Base-by-base conservation (phyloP, 2,329 filamentous ascomycete species). In the Diaporthe citriasiana region DNA sequence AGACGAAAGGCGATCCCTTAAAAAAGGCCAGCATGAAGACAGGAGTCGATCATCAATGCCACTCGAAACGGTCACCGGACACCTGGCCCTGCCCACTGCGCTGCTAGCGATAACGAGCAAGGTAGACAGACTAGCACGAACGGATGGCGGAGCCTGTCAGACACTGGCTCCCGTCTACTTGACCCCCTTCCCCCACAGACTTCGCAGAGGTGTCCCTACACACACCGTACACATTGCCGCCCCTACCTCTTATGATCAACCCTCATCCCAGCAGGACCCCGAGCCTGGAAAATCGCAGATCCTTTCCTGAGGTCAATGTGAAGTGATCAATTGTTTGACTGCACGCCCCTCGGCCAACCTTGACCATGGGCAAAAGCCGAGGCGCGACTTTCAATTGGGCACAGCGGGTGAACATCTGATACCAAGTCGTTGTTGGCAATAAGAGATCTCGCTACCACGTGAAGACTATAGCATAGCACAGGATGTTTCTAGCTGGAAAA, bases 11-110 rank as follows among this genome's bases (percentile, higher is more conserved):
- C 17, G 63, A 66, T 66, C 45, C 9, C 45, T 30, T 38, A 45
- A 63, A 45, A 66, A 51, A 66, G 5, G 15, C 33, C 45, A 53
- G 63, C 63, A 68, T 68, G 63, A 68, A 27, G 63, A 53, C 63
- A 68, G 63, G 63, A 33, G 45, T 53, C 63, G 63, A 68, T 53
- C 63, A 68, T 68, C n/a, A 68, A 68, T 68, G 63, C 63, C 63
- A 53, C 63, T 40, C 63, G 63, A 68, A 53, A 68, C 63, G 47
- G 38, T 53, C n/a, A 53, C 33, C 27, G 30, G 63, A n/a, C 45
- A 22, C 38, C 33, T 5, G 7, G 45, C 45, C 45, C 22, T 8
- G 45, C 45, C 45, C 45, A 47, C 45, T 19, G 42, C 19, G 60
- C 27, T 35, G 42, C 42, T 38, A 65, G 40, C 42, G 59, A 47